Base-by-base conservation (phyloP, 1,139 yeast genomes). In the Geotrichum aggregatum region DNA sequence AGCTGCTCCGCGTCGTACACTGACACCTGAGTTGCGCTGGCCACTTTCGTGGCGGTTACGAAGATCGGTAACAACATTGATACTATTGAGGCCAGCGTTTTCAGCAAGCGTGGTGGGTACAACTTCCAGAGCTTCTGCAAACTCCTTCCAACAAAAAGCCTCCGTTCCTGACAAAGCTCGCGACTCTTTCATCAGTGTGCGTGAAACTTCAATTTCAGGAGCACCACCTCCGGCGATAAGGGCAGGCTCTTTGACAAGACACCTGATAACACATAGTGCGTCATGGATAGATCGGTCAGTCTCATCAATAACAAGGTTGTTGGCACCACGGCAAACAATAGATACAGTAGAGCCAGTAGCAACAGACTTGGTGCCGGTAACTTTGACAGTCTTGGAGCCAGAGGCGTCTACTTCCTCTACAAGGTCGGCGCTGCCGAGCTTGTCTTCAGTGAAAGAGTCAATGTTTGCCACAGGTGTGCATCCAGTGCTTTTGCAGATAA, bases 151-250 rank as follows among this genome's bases (percentile, higher is more conserved):
- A 63, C 95, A 94, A 63, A 89, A 84, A 52, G 95, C 94, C 69
- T 92, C 97, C 6, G 91, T 89, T 46, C 99, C 98, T 19, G 88
- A 79, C 59, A 87, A 75, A 45, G 81, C 74, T 57, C 84, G 79
- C 19, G 96, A 78, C 70, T 91, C 97, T 63, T 82, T 83, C 69
- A 80, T 76, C 62, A 92, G 73, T 24, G 82, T 80, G 63, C 95
- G 82, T 4, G 98, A 84, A 14, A 91, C 85, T 73, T 92, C 98
- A 61, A 92, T 82, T 73, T 92, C 99, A 46, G 98, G 96, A 4
- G 98, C 98, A 61, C 98, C 98, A 60, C 99, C 98, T 63, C 99
- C 99, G 13, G 98, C 97, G 71, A 92, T 88, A 65, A 92, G 76
- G 1, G 96, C 98, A 67, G 82, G 86, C 71, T 89, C 92, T 69